Conservation (phyloP, 2,329 filamentous ascomycete genomes). For the Verticillium albo-atrum region DNA sequence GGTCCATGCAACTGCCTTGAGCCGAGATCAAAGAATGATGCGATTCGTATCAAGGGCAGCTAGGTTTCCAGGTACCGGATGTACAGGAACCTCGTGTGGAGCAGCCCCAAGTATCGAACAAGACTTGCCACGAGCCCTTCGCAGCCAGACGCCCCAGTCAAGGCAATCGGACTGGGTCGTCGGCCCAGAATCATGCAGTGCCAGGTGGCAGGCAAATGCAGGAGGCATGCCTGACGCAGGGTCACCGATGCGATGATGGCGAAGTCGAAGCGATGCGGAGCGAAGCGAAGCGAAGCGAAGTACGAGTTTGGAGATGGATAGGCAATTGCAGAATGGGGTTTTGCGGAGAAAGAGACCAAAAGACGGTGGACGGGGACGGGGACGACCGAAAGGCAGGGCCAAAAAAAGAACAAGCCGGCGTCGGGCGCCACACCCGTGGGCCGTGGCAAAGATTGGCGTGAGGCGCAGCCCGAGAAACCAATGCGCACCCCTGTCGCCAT, state of each 20-base stretch:
- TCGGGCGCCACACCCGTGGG: conserved; percentile 5
- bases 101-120: background rate
- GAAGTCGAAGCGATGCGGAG: background rate
- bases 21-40: background rate
- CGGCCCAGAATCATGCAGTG: background rate
- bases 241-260: background rate
- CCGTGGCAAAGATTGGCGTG: conserved; percentile 7
- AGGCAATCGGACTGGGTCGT: background rate
- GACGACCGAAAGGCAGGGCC: conserved; percentile 1
- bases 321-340: background rate
- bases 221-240: background rate
- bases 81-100: background rate
- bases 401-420: conserved; percentile 13
- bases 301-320: background rate
- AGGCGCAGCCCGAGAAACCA: conserved; percentile 7
- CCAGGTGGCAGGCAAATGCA: background rate
- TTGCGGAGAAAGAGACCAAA: background rate
- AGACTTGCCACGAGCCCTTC: background rate
- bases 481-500: background rate
- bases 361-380: background rate
- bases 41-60: background rate
- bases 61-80: background rate
- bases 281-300: background rate
- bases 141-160: background rate
- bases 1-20: background rate